Evolutionary conservation across 441 rosid species (phyloP).

Genomic region (Gossypium davidsonii): DNA sequence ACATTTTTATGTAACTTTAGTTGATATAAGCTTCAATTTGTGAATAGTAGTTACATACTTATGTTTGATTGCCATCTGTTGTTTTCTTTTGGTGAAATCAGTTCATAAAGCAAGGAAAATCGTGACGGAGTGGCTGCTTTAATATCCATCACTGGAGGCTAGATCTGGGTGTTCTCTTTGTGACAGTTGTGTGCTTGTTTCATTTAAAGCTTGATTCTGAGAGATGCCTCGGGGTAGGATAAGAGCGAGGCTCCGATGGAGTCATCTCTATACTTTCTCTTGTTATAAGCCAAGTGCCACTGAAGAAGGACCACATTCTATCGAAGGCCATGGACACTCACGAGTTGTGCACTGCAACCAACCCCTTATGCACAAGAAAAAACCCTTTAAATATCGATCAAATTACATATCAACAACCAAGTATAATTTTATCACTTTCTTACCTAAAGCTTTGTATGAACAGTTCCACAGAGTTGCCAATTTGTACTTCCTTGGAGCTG

Average conservation of each 20-base stretch:
- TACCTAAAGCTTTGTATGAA: slow-evolving; percentile 88
- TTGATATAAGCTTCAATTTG: slow-evolving; percentile 10
- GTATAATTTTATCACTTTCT: slow-evolving; percentile 66
- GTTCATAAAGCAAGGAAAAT: slow-evolving; percentile 26
- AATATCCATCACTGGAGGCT: slow-evolving; percentile 20
- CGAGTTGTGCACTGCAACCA: slow-evolving; percentile 75
- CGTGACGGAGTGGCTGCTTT: slow-evolving; percentile 14
- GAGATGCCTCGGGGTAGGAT: slow-evolving; percentile 63
- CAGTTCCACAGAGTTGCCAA: slow-evolving; percentile 94
- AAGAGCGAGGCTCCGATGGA: slow-evolving; percentile 66
- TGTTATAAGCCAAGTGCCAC: slow-evolving; percentile 55
- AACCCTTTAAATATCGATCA: slow-evolving; percentile 64
- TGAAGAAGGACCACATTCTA: slow-evolving; percentile 49
- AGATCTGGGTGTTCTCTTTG: slow-evolving; percentile 21
- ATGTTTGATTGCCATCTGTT: slow-evolving; percentile 16
- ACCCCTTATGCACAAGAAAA: slow-evolving; percentile 66
- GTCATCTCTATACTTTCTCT: slow-evolving; percentile 76
- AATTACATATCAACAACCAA: slow-evolving; percentile 87
- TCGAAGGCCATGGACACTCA: slow-evolving; percentile 65
- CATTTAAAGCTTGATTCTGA: slow-evolving; percentile 13
- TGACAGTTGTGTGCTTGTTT: slow-evolving; percentile 17
- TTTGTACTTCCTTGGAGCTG: slow-evolving; percentile 87
- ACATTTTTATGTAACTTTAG: not conserved
- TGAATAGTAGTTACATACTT: not conserved
- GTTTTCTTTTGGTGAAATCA: slow-evolving; percentile 14